Conservation (phyloP, 768 basidiomycete species). For the Rubroboletus pulcherrimus region DNA sequence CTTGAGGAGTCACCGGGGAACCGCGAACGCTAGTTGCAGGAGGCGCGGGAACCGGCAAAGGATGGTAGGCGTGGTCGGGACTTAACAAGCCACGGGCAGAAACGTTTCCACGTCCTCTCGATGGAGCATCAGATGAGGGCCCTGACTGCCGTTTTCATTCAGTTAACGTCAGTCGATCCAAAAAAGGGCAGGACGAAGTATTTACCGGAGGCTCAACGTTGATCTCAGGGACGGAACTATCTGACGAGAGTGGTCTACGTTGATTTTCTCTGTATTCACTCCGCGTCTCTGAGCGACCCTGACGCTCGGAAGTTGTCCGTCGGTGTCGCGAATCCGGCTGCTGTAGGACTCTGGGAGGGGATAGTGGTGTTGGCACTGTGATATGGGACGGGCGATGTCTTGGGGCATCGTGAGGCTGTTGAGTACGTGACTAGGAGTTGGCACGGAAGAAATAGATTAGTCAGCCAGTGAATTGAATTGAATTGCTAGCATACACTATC, state of each 20-base stretch:
- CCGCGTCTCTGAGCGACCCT: slow-evolving; percentile 21
- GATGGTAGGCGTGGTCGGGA: slow-evolving; percentile 30
- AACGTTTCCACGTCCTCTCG: slow-evolving; percentile 18
- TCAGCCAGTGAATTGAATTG: not conserved
- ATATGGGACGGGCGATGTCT: slow-evolving; percentile 19
- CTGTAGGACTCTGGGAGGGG: slow-evolving; percentile 20
- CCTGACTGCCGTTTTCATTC: slow-evolving; percentile 23
- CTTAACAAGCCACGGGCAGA: slow-evolving; percentile 22
- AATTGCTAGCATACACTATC: slow-evolving; percentile 13
- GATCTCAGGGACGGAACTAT: slow-evolving; percentile 35
- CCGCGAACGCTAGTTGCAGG: slow-evolving; percentile 7
- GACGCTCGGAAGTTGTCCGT: slow-evolving; percentile 22
- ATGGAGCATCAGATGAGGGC: slow-evolving; percentile 32
- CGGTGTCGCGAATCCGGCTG: slow-evolving; percentile 15
- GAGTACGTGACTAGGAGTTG: slow-evolving; percentile 16
- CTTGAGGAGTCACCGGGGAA: slow-evolving; percentile 5
- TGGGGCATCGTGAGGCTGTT: slow-evolving; percentile 8
- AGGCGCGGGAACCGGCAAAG: slow-evolving; percentile 25
- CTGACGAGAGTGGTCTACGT: slow-evolving; percentile 28
- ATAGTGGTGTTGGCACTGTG: slow-evolving; percentile 26
- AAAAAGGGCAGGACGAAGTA: slow-evolving; percentile 7
- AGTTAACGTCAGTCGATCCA: slow-evolving; percentile 12
- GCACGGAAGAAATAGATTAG: not conserved
- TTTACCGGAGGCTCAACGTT: slow-evolving; percentile 30
- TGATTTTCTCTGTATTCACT: slow-evolving; percentile 16